phyloP scores from a whole-genome alignment of 2,329 filamentous ascomycete species.

The Verticillium nonalfalfae region DNA sequence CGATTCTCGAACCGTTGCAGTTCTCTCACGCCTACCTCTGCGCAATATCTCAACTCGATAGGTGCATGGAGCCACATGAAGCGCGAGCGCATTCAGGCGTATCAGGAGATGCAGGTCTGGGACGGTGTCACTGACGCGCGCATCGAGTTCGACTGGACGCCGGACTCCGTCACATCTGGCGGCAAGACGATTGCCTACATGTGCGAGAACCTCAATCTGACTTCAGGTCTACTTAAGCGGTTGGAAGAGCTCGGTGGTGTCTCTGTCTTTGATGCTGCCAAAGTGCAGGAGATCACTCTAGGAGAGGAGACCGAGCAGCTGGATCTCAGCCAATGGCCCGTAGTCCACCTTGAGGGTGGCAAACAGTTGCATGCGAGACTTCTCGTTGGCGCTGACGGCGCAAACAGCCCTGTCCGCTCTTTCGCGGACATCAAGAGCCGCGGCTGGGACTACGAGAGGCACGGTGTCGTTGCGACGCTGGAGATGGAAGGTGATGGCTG shows the following conservation, averaged over 20 bases:
- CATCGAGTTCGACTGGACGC: conserved; percentile 79
- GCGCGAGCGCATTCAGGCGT: conserved; percentile 69
- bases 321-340: conserved; percentile 82
- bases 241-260: conserved; percentile 64
- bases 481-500: conserved; percentile 58
- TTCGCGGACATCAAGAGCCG: conserved; percentile 82
- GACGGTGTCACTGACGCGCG: conserved; percentile 83
- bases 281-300: conserved; percentile 72
- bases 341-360: conserved; percentile 66
- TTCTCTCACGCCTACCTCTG: conserved; percentile 84
- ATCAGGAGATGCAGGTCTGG: conserved; percentile 98
- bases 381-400: conserved; percentile 87
- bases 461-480: conserved; percentile 88
- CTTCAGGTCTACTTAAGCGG: conserved; percentile 66
- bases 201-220: conserved; percentile 90
- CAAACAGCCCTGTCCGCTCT: conserved; percentile 84
- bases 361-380: conserved; percentile 71
- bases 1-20: conserved; percentile 92
- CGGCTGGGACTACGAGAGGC: conserved; percentile 89
- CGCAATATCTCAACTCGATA: conserved; percentile 74
- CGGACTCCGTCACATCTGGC: conserved; percentile 34
- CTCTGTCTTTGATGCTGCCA: conserved; percentile 68
- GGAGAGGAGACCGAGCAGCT: conserved; percentile 62
- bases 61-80: conserved; percentile 81
- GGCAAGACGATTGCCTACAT: conserved; percentile 81